Evolutionary conservation across 306 rosid species (phyloP), one percentile per base, ranked within the genome.

Genomic region (Rosa chinensis): DNA sequence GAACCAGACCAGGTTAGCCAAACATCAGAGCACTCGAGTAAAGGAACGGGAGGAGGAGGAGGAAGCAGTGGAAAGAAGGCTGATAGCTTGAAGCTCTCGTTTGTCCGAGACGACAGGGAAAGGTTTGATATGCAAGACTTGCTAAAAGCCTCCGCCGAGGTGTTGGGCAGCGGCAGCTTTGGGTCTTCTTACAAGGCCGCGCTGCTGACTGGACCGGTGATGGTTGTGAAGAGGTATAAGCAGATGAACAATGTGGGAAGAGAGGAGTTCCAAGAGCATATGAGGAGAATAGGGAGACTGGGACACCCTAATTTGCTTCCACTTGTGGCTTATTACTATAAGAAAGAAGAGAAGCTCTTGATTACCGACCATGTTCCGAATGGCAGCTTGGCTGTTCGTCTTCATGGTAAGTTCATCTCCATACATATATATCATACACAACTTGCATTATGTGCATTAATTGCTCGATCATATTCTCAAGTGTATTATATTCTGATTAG

Each of bases 181-280:
- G 97, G 92, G 40, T 96, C 98, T 76, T 89, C 98, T n/a, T 96
- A 96, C 81, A 96, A 89, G 87, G 97, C 98, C 28, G 84, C 88
- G n/a, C 32, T 96, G 80, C 0, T 12, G 68, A 82, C 32, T 71
- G 99, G 98, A 14, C 80, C 87, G 16, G 72, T 50, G 40, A 91
- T 91, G 81, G 98, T 96, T 71, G 98, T 93, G 78, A 96, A 96
- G 88, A 89, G 97, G 84, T 93, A 86, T 75, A 90, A 89, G 89
- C 94, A 91, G 73, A 91, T 96, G 98, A 96, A 93, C 88, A 91
- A 90, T 75, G 90, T 91, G n/a, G 89, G 90, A 3, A 89, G 53
- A 83, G 94, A 93, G 52, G 99, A 96, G 82, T 96, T 96, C 81
- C 87, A 91, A 10, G 92, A 89, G 47, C 96, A 93, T 66, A 91